A percentile compares a stretch with the other conserved stretches of the same genome.
Conservation (phyloP, 169 alveolate genomes). For the Plasmodium knowlesi region DNA sequence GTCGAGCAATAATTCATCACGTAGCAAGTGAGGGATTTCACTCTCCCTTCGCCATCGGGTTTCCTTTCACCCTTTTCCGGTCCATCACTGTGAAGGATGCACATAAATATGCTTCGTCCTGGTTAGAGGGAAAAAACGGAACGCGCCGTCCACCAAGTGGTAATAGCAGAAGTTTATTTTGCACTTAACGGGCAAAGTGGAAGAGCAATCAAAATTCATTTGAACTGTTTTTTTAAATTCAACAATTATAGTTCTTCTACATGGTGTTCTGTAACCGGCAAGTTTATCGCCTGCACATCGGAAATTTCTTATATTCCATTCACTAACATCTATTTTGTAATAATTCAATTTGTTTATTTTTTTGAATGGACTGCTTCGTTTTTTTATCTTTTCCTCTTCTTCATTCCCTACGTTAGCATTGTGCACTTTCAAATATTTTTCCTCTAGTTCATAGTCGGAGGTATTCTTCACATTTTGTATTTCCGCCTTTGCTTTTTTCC, state of each 20-base stretch:
- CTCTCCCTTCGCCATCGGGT: neutral
- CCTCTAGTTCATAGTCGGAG: constrained; percentile 21
- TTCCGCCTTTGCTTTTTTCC: constrained; percentile 28
- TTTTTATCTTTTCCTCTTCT: constrained; percentile 2
- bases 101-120: constrained; percentile 20
- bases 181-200: constrained; percentile 63
- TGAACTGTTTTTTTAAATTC: constrained; percentile 51
- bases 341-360: constrained; percentile 50
- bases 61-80: neutral
- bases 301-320: constrained; percentile 38
- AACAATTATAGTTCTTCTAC: constrained; percentile 28
- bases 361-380: neutral
- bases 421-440: constrained; percentile 28
- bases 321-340: constrained; percentile 39
- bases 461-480: constrained; percentile 15
- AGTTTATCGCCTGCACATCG: neutral
- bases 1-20: neutral
- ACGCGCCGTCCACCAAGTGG: constrained; percentile 15
- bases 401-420: neutral
- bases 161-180: constrained; percentile 40
- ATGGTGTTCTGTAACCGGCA: neutral
- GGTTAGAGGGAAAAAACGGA: constrained; percentile 30
- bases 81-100: constrained; percentile 19
- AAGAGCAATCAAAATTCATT: constrained; percentile 59
- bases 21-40: neutral